Percentiles rank a stretch among this genome's conserved stretches.
Evolutionary conservation across 164 flowering plant species (phyloP).

Genomic region (Brasenia schreberi): DNA sequence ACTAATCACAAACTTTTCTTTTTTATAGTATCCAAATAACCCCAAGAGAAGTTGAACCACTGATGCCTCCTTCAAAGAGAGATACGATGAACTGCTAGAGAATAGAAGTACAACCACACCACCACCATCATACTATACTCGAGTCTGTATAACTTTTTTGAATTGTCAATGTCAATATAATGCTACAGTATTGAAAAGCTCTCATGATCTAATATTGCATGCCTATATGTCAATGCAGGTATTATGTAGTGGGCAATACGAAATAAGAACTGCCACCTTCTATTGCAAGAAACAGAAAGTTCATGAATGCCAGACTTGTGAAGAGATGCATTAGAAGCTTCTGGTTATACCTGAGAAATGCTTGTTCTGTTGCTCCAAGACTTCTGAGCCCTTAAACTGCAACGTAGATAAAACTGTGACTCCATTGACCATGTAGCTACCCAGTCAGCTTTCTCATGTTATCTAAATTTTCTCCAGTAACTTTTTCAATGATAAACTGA

Average conservation of each 20-base stretch:
- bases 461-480: neutral
- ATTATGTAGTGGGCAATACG: too few relatives aligned
- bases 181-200: too few relatives aligned
- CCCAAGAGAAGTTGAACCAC: too few relatives aligned
- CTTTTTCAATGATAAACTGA: too few relatives aligned
- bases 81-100: too few relatives aligned
- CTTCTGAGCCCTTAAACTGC: constrained; percentile 71
- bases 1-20: too few relatives aligned
- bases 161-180: neutral
- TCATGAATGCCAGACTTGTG: neutral
- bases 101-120: too few relatives aligned
- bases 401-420: neutral
- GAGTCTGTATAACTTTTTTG: neutral
- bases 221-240: too few relatives aligned
- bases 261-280: neutral
- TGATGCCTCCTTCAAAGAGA: too few relatives aligned
- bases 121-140: too few relatives aligned
- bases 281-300: neutral
- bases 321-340: neutral
- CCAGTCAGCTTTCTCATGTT: neutral
- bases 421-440: neutral
- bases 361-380: constrained; percentile 42
- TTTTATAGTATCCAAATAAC: too few relatives aligned
- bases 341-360: constrained; percentile 43
- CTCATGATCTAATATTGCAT: too few relatives aligned